phyloP scores from a whole-genome alignment of 2,329 filamentous ascomycete genomes.

The Neurospora crassa region DNA sequence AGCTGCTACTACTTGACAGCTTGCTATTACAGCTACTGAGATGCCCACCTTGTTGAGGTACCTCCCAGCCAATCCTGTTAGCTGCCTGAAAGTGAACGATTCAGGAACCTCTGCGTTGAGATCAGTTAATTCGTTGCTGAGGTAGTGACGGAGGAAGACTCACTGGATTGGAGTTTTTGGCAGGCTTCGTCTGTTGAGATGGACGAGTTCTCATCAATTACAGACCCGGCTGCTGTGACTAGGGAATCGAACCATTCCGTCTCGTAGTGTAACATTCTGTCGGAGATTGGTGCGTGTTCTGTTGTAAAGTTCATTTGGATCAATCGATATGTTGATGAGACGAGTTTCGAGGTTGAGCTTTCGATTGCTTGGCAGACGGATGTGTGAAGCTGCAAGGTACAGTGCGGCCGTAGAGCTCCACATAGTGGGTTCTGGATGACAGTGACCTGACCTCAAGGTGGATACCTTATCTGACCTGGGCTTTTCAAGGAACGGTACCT shows the following conservation, averaged over 20 bases:
- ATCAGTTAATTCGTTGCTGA: not conserved
- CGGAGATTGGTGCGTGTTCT: not conserved
- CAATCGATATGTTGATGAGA: not conserved
- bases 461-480: no score
- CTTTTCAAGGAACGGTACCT: no score
- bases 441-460: not conserved
- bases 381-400: not conserved
- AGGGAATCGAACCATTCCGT: not conserved
- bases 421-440: not conserved
- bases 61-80: not conserved
- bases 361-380: not conserved
- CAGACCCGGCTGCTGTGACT: not conserved
- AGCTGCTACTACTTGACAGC: not conserved
- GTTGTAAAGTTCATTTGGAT: not conserved
- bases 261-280: not conserved
- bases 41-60: not conserved
- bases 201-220: not conserved
- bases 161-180: not conserved
- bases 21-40: not conserved
- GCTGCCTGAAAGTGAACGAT: conserved; percentile 7
- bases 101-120: conserved; percentile 3
- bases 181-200: not conserved
- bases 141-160: not conserved
- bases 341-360: not conserved
- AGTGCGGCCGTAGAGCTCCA: not conserved